Evolutionary conservation across 139 green algal species (phyloP).

Genomic region (Chlamydomonas eustigma): DNA sequence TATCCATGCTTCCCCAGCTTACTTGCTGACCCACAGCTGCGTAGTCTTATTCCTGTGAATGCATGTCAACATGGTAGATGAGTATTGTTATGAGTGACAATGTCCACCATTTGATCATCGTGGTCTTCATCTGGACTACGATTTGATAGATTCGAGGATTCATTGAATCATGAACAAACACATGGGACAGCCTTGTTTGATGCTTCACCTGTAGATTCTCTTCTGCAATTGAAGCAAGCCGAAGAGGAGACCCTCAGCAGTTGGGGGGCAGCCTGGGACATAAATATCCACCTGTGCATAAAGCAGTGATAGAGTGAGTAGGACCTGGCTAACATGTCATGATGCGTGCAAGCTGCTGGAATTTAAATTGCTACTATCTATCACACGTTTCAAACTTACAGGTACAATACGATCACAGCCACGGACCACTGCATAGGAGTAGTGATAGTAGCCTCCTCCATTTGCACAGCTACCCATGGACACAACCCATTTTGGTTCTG

Average conservation of each 20-base stretch:
- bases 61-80: not conserved
- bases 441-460: constrained; percentile 97
- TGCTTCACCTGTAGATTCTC: constrained; percentile 15
- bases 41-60: constrained; percentile 24
- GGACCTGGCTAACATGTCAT: no score
- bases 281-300: constrained; percentile 95
- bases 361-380: no score
- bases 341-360: no score
- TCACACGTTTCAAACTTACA: no score
- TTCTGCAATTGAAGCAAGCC: constrained; percentile 83
- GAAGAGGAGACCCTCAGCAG: constrained; percentile 92
- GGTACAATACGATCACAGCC: constrained; percentile 95
- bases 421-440: constrained; percentile 92
- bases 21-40: constrained; percentile 34
- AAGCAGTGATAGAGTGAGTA: no score
- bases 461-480: constrained; percentile 97
- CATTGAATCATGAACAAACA: not conserved
- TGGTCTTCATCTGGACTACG: no score
- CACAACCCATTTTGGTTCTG: constrained; percentile 94
- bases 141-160: no score
- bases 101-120: no score
- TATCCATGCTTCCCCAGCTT: no score
- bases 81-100: no score
- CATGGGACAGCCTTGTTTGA: not conserved
- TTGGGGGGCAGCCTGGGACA: constrained; percentile 93